Evolutionary conservation across 495 filamentous ascomycete genomes (phyloP).

Genomic region (Mytilinidion resinicola): DNA sequence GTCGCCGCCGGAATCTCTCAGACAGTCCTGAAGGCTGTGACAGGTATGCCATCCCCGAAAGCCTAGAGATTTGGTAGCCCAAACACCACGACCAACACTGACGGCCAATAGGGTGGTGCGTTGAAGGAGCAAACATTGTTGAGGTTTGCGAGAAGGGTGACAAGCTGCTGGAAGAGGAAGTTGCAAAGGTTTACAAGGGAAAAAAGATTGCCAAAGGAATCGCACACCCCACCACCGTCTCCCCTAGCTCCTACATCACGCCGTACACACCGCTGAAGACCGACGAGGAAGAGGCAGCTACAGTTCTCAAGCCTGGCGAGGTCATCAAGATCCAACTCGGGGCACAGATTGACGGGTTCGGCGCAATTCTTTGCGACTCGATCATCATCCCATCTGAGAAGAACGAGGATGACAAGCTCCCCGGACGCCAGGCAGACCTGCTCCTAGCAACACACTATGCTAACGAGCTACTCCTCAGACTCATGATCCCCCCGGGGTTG

Average conservation of each 20-base stretch:
- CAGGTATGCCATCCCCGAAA: slow-evolving; percentile 40
- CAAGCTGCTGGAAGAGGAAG: slow-evolving; percentile 87
- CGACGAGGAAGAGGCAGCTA: slow-evolving; percentile 75
- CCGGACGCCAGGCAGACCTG: slow-evolving; percentile 75
- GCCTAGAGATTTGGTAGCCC: not conserved
- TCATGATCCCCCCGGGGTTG: slow-evolving; percentile 84
- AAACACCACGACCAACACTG: slow-evolving; percentile 10
- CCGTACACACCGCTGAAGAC: slow-evolving; percentile 89
- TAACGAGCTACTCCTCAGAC: slow-evolving; percentile 85
- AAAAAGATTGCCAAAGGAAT: slow-evolving; percentile 95
- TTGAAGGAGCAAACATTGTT: slow-evolving; percentile 84
- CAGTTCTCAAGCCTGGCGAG: slow-evolving; percentile 73
- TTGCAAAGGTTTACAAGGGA: slow-evolving; percentile 93
- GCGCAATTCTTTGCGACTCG: slow-evolving; percentile 92
- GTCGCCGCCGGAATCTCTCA: slow-evolving; percentile 89
- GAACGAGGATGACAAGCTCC: slow-evolving; percentile 52
- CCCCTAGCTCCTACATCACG: slow-evolving; percentile 87
- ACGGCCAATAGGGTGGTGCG: slow-evolving; percentile 55
- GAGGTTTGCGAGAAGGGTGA: slow-evolving; percentile 92
- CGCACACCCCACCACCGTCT: slow-evolving; percentile 90
- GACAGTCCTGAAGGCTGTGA: slow-evolving; percentile 83
- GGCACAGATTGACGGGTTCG: slow-evolving; percentile 96
- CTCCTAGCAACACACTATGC: slow-evolving; percentile 88
- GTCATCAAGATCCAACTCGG: slow-evolving; percentile 93
- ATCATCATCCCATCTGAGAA: slow-evolving; percentile 61